A percentile compares a stretch with the other conserved stretches of the same genome.
phyloP scores from a whole-genome alignment of 768 basidiomycete genomes.

The Cubamyces sp. region DNA sequence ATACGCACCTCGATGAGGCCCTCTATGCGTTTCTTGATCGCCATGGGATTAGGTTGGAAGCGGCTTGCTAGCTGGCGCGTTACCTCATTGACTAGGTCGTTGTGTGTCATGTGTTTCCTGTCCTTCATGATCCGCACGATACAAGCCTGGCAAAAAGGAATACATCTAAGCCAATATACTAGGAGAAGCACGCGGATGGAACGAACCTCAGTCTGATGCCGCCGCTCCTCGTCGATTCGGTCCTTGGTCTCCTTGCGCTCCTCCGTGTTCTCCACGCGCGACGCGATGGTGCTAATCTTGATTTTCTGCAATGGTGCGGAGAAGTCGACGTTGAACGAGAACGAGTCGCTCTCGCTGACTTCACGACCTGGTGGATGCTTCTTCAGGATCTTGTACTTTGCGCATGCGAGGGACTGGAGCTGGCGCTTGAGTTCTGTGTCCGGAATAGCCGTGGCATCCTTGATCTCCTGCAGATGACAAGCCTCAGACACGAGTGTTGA shows the following conservation, averaged over 20 bases:
- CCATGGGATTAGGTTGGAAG: constrained; percentile 83
- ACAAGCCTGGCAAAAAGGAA: constrained; percentile 69
- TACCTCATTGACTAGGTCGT: constrained; percentile 88
- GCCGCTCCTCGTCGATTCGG: constrained; percentile 90
- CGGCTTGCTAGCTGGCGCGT: constrained; percentile 82
- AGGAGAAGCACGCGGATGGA: background rate
- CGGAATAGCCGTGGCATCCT: constrained; percentile 70
- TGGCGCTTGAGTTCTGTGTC: constrained; percentile 86
- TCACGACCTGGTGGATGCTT: constrained; percentile 91
- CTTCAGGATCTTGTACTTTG: constrained; percentile 89
- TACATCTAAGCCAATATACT: background rate
- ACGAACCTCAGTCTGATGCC: constrained; percentile 85
- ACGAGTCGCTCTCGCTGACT: constrained; percentile 72
- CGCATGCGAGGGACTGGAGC: constrained; percentile 94
- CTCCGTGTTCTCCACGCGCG: constrained; percentile 82
- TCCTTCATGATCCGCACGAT: constrained; percentile 98
- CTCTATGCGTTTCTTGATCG: constrained; percentile 94
- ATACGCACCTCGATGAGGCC: constrained; percentile 83
- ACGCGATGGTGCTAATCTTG: constrained; percentile 89
- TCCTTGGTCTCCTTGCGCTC: constrained; percentile 91
- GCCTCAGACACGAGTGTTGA: background rate
- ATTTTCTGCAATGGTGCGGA: constrained; percentile 83
- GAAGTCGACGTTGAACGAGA: constrained; percentile 89
- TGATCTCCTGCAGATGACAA: constrained; percentile 71
- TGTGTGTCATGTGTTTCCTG: constrained; percentile 86